Evolutionary conservation across 805 yeast genomes (phyloP).

Genomic region (Candida patagonica): DNA sequence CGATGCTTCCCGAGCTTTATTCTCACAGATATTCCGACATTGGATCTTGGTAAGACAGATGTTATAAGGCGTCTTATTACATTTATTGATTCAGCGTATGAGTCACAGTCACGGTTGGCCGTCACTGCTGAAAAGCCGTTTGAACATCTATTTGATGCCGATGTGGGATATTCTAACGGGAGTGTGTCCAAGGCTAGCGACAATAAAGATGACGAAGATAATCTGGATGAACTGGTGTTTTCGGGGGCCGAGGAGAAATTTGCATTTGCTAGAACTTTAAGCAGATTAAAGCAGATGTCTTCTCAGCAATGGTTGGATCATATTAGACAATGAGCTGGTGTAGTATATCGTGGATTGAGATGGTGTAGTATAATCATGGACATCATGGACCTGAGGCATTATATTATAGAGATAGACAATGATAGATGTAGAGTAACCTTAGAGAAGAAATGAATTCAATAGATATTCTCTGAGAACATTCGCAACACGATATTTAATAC

Average conservation of each 20-base stretch:
- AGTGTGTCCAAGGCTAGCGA: constrained; percentile 43
- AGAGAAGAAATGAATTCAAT: too few species aligned
- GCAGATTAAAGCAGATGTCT: constrained; percentile 88
- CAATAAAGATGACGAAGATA: constrained; percentile 52
- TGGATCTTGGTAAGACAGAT: constrained; percentile 72
- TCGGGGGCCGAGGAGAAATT: constrained; percentile 90
- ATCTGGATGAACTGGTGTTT: constrained; percentile 33
- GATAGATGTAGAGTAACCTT: too few species aligned
- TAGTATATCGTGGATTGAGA: too few species aligned
- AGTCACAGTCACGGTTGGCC: constrained; percentile 77
- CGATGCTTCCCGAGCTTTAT: constrained; percentile 64
- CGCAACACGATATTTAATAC: too few species aligned
- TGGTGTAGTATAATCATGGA: too few species aligned
- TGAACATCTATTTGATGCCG: constrained; percentile 72
- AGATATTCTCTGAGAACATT: too few species aligned
- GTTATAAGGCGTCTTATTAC: constrained; percentile 87
- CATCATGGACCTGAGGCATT: too few species aligned
- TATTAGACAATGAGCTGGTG: too few species aligned
- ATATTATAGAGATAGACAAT: too few species aligned
- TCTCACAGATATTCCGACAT: constrained; percentile 86
- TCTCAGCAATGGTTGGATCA: constrained; percentile 65
- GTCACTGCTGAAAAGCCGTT: constrained; percentile 85
- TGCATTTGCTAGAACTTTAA: constrained; percentile 92
- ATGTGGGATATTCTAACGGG: too few species aligned
- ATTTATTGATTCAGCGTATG: constrained; percentile 91